A percentile compares a stretch with the other conserved stretches of the same genome.
Conservation (phyloP, 768 basidiomycete genomes). For the Pulveroboletus sp. region DNA sequence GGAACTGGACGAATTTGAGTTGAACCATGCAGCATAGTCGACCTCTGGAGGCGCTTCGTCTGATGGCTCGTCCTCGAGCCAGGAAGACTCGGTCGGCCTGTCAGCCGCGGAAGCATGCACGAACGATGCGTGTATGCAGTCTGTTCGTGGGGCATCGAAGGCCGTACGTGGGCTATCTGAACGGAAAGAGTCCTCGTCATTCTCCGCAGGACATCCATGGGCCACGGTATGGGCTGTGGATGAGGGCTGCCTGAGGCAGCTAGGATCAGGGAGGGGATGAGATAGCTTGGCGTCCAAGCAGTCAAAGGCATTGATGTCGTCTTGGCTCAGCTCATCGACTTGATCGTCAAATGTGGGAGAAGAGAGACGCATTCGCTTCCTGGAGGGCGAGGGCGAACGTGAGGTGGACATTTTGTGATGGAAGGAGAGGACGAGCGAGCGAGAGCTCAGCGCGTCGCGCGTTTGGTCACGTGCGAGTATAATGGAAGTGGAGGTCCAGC, state of each 20-base stretch:
- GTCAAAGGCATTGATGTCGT: constrained; percentile 53
- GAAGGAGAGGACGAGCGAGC: no score
- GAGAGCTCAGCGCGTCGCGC: constrained; percentile 1
- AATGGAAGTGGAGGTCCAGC: no score
- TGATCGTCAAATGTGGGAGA: constrained; percentile 62
- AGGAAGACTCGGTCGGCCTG: background rate
- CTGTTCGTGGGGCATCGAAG: background rate
- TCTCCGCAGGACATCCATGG: background rate
- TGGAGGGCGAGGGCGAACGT: constrained; percentile 37
- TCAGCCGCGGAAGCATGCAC: constrained; percentile 11
- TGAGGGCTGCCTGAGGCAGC: background rate
- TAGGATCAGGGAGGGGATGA: constrained; percentile 20
- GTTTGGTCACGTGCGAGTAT: constrained; percentile 14
- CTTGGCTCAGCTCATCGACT: constrained; percentile 46
- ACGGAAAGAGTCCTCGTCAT: constrained; percentile 22
- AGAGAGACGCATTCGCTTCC: constrained; percentile 59
- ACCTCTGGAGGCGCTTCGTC: constrained; percentile 29
- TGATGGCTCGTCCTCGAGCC: background rate
- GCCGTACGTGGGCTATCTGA: background rate
- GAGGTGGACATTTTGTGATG: no score
- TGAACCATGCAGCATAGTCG: constrained; percentile 50
- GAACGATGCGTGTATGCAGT: constrained; percentile 19
- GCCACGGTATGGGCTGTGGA: background rate
- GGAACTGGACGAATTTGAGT: constrained; percentile 27
- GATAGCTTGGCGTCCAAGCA: constrained; percentile 44